Percentiles rank a stretch among this genome's conserved stretches.
phyloP scores from a whole-genome alignment of 352 stramenopile species.

The Elongisporangium prolatum region DNA sequence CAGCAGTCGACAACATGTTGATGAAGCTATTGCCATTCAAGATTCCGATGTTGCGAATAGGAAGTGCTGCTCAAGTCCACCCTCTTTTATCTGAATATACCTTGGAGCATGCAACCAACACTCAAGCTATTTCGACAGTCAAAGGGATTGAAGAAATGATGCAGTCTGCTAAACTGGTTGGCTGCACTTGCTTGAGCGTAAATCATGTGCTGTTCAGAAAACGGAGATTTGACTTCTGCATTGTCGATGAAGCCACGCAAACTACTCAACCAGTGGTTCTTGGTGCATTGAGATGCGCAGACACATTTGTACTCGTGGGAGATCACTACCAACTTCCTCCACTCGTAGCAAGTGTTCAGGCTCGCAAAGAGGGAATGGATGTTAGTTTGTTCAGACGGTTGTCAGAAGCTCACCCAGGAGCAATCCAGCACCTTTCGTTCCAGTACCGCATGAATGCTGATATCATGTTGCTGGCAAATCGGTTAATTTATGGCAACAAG shows the following conservation, averaged over 20 bases:
- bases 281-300: slow-evolving; percentile 88
- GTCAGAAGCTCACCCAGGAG: slow-evolving; percentile 86
- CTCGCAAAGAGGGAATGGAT: slow-evolving; percentile 80
- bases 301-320: slow-evolving; percentile 96
- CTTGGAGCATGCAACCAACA: slow-evolving; percentile 29
- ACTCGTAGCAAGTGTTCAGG: slow-evolving; percentile 89
- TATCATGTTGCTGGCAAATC: slow-evolving; percentile 96
- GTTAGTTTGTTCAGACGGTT: slow-evolving; percentile 90
- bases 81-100: slow-evolving; percentile 55
- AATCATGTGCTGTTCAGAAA: slow-evolving; percentile 76
- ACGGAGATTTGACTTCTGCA: slow-evolving; percentile 96
- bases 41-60: slow-evolving; percentile 73
- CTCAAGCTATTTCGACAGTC: slow-evolving; percentile 30
- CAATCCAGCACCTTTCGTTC: slow-evolving; percentile 92
- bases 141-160: slow-evolving; percentile 45
- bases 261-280: slow-evolving; percentile 95
- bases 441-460: slow-evolving; percentile 98
- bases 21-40: slow-evolving; percentile 86
- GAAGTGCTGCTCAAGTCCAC: slow-evolving; percentile 66
- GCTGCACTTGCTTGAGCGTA: slow-evolving; percentile 71
- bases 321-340: slow-evolving; percentile 98
- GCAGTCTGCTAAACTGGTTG: slow-evolving; percentile 47
- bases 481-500: slow-evolving; percentile 90
- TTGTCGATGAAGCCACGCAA: slow-evolving; percentile 98
- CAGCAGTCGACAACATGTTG: slow-evolving; percentile 97